Percentiles rank a stretch among this genome's conserved stretches.
Evolutionary conservation across 768 basidiomycete genomes (phyloP).

Genomic region (Kwoniella sp.): DNA sequence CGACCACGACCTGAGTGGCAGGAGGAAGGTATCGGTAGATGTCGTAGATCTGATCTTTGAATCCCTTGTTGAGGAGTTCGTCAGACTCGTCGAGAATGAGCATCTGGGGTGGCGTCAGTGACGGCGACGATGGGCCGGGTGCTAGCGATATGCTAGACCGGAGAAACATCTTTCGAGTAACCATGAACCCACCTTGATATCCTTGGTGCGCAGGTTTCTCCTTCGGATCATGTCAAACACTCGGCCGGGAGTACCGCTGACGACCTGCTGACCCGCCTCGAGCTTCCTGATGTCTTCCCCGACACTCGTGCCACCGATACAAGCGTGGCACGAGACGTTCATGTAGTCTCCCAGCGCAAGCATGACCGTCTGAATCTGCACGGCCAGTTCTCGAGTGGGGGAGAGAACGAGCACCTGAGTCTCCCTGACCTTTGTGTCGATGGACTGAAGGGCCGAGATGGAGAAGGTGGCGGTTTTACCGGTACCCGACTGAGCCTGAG

Average conservation of each 20-base stretch:
- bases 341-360: slow-evolving; percentile 96
- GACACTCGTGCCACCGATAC: slow-evolving; percentile 94
- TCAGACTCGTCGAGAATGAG: slow-evolving; percentile 62
- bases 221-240: slow-evolving; percentile 99
- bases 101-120: slow-evolving; percentile 25
- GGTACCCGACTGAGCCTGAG: slow-evolving; percentile 97
- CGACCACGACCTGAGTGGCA: slow-evolving; percentile 91
- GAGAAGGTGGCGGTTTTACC: slow-evolving; percentile 99
- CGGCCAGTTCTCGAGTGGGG: slow-evolving; percentile 96
- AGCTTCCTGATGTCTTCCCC: slow-evolving; percentile 96
- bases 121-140: not conserved
- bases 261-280: slow-evolving; percentile 94
- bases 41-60: slow-evolving; percentile 99
- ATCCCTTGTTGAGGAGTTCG: slow-evolving; percentile 92
- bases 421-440: slow-evolving; percentile 90
- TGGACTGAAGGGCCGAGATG: slow-evolving; percentile 94
- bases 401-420: slow-evolving; percentile 95
- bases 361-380: slow-evolving; percentile 97
- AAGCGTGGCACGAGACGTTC: slow-evolving; percentile 98
- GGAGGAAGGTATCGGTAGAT: slow-evolving; percentile 96
- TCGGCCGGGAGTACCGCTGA: slow-evolving; percentile 94
- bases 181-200: slow-evolving; percentile 99
- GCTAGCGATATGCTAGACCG: not conserved
- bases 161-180: not conserved
- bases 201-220: slow-evolving; percentile 83